Conservation (phyloP, 306 rosid genomes). For the Cicer pinnatifidum region DNA sequence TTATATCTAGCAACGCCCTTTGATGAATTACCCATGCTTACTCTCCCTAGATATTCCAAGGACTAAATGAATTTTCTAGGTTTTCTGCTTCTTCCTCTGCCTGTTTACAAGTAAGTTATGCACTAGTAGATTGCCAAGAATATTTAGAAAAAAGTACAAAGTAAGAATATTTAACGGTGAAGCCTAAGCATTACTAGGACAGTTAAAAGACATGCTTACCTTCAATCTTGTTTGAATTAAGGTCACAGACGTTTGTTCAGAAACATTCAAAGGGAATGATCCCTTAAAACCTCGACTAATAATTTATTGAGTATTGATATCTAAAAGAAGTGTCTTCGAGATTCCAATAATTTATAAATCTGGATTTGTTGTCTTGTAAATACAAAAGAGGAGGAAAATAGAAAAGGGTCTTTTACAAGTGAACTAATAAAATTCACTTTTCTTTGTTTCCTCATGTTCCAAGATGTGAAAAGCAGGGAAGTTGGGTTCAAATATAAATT, state of each 20-base stretch:
- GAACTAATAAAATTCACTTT: neutral
- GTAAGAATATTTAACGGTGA: neutral
- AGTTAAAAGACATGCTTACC: neutral
- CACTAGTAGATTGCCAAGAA: neutral
- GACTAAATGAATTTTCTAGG: constrained; percentile 6
- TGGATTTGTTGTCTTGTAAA: neutral
- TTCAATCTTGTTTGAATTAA: neutral
- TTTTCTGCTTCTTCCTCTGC: constrained; percentile 4
- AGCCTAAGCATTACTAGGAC: constrained; percentile 20
- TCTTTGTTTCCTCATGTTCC: constrained; percentile 22
- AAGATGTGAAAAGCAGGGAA: constrained; percentile 3
- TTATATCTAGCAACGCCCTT: neutral
- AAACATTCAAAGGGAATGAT: constrained; percentile 10
- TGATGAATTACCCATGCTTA: constrained; percentile 13
- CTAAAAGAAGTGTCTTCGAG: constrained; percentile 4
- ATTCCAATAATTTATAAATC: neutral
- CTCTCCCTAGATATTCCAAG: constrained; percentile 6
- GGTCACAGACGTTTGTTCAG: neutral
- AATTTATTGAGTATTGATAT: neutral
- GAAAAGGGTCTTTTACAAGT: neutral
- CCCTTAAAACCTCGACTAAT: constrained; percentile 3
- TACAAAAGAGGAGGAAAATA: constrained; percentile 3
- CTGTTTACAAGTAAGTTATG: constrained; percentile 21
- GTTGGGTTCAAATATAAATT: constrained; percentile 11
- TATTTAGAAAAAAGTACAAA: neutral